These are phyloP conservation scores for Staphylotrichum longicolle DNA, from an alignment of 495 filamentous ascomycete genomes.

Conservation along the genomic window DNA sequence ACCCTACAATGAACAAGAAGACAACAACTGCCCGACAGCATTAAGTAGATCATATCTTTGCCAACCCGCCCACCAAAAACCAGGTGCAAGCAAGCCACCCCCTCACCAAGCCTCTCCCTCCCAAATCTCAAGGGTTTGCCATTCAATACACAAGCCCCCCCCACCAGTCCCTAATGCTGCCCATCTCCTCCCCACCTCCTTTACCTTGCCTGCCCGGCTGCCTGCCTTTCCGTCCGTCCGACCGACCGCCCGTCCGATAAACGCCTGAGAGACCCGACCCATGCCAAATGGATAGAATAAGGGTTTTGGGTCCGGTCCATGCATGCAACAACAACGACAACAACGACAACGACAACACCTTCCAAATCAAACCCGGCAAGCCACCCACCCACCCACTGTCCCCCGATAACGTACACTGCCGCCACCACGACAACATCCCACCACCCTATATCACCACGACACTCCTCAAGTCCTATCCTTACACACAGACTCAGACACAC, in stretches of 20 bases:
- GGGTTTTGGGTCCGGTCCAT: not conserved
- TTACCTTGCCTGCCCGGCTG: not conserved
- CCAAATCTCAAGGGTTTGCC: no score
- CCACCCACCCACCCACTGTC: not conserved
- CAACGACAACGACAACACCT: not conserved
- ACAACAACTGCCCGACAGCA: no score
- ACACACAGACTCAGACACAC: constrained; percentile 4
- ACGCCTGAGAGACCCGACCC: constrained; percentile 5
- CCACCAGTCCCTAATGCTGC: no score
- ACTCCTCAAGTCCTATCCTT: not conserved
- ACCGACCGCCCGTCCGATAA: constrained; percentile 1
- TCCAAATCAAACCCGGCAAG: not conserved
- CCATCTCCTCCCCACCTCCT: not conserved
- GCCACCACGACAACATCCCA: no score
- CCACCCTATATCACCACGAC: no score
- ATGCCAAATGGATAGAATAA: not conserved
- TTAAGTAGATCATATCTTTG: no score
- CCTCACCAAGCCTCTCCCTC: no score
- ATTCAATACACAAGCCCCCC: no score
- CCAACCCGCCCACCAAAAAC: no score
- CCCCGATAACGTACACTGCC: not conserved
- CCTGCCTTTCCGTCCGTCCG: not conserved
- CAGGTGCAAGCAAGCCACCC: no score
- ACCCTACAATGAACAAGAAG: no score
- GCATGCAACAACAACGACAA: not conserved